Base-by-base conservation (phyloP, 1,139 yeast species). In the Arxiozyma heterogenica region DNA sequence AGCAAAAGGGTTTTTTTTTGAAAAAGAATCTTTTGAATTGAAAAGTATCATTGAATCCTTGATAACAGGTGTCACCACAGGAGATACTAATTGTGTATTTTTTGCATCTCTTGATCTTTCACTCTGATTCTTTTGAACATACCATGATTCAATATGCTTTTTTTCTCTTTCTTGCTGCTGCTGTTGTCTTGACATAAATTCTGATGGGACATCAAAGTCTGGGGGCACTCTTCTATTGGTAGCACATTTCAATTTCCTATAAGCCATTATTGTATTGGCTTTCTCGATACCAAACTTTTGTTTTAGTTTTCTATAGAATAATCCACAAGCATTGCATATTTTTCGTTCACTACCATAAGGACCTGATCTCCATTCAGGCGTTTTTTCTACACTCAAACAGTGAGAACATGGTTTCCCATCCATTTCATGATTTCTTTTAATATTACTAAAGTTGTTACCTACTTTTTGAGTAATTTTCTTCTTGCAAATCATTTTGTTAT, bases 311-410 rank as follows among this genome's bases (percentile, higher is more conserved):
- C 51, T 38, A 27, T 47, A 51, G 27, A 51, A 51, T 30, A 51
- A 39, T 8, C 53, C 53, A 43, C 53, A 51, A 2, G 50, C 51
- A 49, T 51, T 51, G 44, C 53, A 51, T 6, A 51, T 44, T 18
- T 30, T 41, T 21, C 44, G 38, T 21, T 42, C 44, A 23, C 38
- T 43, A n/a, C 53, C 53, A 44, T 51, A 51, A 2, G 53, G 53
- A 12, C 53, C 53, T 17, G 53, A 42, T 44, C 53, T 42, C 53
- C 53, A 51, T 38, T 51, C 48, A n/a, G 51, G 51, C 0, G 53
- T 51, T 41, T 51, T 51, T 30, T 48, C 54, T 12, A 22, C 23
- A 22, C 34, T 39, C 8, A 23, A 11, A 41, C 51, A 52, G 20
- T 52, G 54, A 30, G 25, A 23, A 30, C 54, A 52, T 21, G 44